Conservation (phyloP, 1,284 basidiomycete genomes). For the Boletellus deceptivus region DNA sequence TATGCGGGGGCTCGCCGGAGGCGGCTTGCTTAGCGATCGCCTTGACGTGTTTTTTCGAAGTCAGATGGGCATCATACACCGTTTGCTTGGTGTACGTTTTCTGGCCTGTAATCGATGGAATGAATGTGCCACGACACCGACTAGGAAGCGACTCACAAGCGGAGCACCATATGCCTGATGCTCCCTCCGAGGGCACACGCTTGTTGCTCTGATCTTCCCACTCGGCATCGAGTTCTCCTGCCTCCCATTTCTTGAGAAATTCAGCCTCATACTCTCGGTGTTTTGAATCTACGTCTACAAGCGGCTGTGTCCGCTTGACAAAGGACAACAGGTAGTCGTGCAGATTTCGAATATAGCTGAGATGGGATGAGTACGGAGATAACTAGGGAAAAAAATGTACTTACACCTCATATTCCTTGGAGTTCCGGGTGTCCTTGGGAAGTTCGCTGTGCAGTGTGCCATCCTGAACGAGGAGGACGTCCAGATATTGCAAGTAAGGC, state of each 20-base stretch:
- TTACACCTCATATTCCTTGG: slow-evolving; percentile 79
- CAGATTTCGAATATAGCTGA: slow-evolving; percentile 79
- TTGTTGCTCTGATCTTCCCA: slow-evolving; percentile 68
- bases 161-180: slow-evolving; percentile 87
- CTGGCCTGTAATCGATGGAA: slow-evolving; percentile 59
- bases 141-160: slow-evolving; percentile 67
- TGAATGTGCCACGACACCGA: slow-evolving; percentile 4
- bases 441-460: slow-evolving; percentile 70
- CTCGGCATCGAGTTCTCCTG: slow-evolving; percentile 61
- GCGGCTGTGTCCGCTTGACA: slow-evolving; percentile 82
- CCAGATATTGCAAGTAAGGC: slow-evolving; percentile 90
- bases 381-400: slow-evolving; percentile 30
- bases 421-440: slow-evolving; percentile 66
- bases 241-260: slow-evolving; percentile 83
- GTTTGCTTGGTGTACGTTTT: slow-evolving; percentile 96
- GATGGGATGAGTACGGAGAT: slow-evolving; percentile 11
- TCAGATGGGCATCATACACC: slow-evolving; percentile 95
- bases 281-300: slow-evolving; percentile 77
- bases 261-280: slow-evolving; percentile 63
- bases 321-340: slow-evolving; percentile 87
- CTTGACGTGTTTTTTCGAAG: slow-evolving; percentile 94
- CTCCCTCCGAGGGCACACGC: slow-evolving; percentile 38
- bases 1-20: slow-evolving; percentile 50
- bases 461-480: slow-evolving; percentile 66
- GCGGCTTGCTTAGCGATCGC: slow-evolving; percentile 71